These are phyloP conservation scores for Cicer pinnatifidum DNA, from an alignment of 306 rosid species.

Conservation along the genomic window DNA sequence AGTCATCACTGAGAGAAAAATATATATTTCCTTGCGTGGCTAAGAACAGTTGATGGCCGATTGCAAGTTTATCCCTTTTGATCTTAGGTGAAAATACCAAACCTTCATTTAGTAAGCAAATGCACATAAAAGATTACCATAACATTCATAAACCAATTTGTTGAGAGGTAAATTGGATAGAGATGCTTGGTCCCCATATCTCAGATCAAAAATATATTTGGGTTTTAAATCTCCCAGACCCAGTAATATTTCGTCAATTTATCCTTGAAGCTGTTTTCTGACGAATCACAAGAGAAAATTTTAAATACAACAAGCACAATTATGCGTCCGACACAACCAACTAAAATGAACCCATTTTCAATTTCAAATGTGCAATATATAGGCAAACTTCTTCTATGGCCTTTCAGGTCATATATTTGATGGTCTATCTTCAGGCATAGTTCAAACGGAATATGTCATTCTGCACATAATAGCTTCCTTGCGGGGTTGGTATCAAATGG, in stretches of 20 bases:
- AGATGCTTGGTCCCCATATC: slow-evolving; percentile 29
- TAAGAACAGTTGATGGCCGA: background rate
- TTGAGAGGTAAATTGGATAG: slow-evolving; percentile 1
- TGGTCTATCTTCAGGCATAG: slow-evolving; percentile 70
- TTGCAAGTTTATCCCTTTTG: background rate
- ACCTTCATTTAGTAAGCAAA: slow-evolving; percentile 14
- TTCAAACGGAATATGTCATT: slow-evolving; percentile 93
- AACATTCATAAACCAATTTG: slow-evolving; percentile 28
- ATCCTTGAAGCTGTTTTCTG: slow-evolving; percentile 45
- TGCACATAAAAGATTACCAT: background rate
- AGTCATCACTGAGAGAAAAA: background rate
- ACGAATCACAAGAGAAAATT: slow-evolving; percentile 59
- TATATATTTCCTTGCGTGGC: background rate
- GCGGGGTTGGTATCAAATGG: slow-evolving; percentile 85
- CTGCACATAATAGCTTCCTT: slow-evolving; percentile 75
- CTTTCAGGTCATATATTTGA: slow-evolving; percentile 41
- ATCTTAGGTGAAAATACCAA: slow-evolving; percentile 15
- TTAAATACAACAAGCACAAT: slow-evolving; percentile 49
- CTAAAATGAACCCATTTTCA: slow-evolving; percentile 51
- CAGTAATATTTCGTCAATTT: slow-evolving; percentile 42
- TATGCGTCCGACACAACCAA: slow-evolving; percentile 49
- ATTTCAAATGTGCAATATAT: slow-evolving; percentile 45
- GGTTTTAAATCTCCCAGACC: slow-evolving; percentile 45
- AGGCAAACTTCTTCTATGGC: slow-evolving; percentile 47
- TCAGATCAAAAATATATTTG: slow-evolving; percentile 13